phyloP scores from a whole-genome alignment of 2,329 filamentous ascomycete genomes.

The Metarhizium anisopliae region DNA sequence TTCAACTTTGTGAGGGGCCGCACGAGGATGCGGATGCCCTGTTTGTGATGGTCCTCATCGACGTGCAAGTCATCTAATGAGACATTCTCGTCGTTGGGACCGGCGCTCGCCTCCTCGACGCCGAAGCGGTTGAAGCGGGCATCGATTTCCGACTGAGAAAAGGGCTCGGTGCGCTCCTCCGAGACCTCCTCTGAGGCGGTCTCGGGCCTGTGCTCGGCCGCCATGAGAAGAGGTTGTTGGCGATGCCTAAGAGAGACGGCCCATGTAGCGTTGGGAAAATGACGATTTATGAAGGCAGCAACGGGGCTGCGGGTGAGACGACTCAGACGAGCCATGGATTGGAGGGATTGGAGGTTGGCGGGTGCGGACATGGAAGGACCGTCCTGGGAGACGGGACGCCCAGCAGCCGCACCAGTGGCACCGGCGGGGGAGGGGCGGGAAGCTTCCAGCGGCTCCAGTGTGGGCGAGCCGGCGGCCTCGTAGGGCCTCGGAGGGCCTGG shows the following conservation, averaged over 20 bases:
- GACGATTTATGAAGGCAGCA: constrained; percentile 4
- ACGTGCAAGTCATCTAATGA: constrained; percentile 44
- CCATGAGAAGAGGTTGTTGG: constrained; percentile 16
- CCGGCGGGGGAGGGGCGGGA: constrained; percentile 4
- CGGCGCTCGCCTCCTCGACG: constrained; percentile 32
- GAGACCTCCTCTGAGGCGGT: constrained; percentile 28
- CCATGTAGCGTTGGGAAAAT: constrained; percentile 2
- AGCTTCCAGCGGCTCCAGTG: background rate
- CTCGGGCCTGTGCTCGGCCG: constrained; percentile 36
- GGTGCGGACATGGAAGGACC: background rate
- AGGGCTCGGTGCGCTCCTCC: constrained; percentile 49
- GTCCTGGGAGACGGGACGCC: background rate
- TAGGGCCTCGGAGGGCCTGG: constrained; percentile 5
- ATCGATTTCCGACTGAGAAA: constrained; percentile 47
- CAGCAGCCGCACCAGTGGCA: background rate
- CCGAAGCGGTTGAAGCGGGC: constrained; percentile 36
- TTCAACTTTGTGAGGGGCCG: constrained; percentile 43
- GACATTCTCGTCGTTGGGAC: constrained; percentile 32
- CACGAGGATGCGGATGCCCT: constrained; percentile 49
- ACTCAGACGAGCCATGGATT: background rate
- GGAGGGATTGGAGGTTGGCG: background rate
- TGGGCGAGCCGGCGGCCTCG: constrained; percentile 1
- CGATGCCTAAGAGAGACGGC: constrained; percentile 3
- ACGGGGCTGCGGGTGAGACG: constrained; percentile 1
- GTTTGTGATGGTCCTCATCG: constrained; percentile 42